These are phyloP conservation scores for Croton laevigatus DNA, from an alignment of 441 rosid genomes.

Conservation along the genomic window DNA sequence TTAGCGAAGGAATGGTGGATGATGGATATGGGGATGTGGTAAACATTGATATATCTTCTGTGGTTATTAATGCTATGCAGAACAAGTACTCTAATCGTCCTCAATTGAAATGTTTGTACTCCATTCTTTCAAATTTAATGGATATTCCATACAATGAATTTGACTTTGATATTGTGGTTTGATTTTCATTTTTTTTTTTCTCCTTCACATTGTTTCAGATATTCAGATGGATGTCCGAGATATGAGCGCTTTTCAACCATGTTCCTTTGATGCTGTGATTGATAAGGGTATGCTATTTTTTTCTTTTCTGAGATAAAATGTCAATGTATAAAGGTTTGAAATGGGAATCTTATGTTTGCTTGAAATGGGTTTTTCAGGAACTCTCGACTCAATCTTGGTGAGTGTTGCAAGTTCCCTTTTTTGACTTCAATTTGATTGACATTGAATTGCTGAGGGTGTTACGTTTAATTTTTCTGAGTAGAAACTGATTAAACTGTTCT, in stretches of 20 bases:
- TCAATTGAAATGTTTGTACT: conserved; percentile 62
- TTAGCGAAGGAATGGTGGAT: conserved; percentile 73
- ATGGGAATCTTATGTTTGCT: conserved; percentile 22
- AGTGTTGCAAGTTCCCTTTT: conserved; percentile 20
- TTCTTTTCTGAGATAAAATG: neutral
- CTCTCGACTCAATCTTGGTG: conserved; percentile 84
- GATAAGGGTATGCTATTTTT: conserved; percentile 57
- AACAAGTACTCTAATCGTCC: conserved; percentile 50
- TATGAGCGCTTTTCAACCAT: conserved; percentile 55
- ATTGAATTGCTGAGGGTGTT: neutral
- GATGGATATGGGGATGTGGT: conserved; percentile 78
- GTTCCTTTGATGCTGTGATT: conserved; percentile 67
- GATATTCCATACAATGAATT: neutral
- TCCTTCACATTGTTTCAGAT: conserved; percentile 38
- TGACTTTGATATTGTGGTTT: neutral
- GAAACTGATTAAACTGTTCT: conserved; percentile 7
- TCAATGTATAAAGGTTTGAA: neutral
- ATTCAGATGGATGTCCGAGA: conserved; percentile 73
- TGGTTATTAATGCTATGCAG: conserved; percentile 64
- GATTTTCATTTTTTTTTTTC: neutral
- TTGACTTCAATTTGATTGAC: neutral
- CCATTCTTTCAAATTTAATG: neutral
- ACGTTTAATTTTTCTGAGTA: conserved; percentile 4
- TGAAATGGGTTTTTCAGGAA: conserved; percentile 47
- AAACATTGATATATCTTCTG: conserved; percentile 69